phyloP scores from a whole-genome alignment of 2,329 filamentous ascomycete species.

The Arthrobotrys musiformis region DNA sequence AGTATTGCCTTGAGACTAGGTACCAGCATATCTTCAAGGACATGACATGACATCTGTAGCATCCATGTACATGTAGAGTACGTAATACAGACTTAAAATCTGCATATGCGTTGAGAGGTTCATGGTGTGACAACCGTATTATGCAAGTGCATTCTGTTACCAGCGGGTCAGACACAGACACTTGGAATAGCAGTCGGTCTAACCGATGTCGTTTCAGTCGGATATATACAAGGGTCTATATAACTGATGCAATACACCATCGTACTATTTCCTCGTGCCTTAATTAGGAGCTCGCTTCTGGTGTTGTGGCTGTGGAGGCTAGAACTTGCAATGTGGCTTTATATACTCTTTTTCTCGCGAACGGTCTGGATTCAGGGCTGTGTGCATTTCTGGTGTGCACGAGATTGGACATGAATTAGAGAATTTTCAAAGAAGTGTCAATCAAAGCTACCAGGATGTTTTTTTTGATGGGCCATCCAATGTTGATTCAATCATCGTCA shows the following conservation, averaged over 20 bases:
- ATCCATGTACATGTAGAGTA: too few relatives aligned
- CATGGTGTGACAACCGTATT: not conserved
- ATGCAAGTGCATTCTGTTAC: not conserved
- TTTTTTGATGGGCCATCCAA: not conserved
- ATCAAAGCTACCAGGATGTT: not conserved
- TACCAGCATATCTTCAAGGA: not conserved
- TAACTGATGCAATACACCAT: slow-evolving; percentile 1
- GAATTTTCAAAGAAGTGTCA: not conserved
- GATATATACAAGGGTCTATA: slow-evolving; percentile 10
- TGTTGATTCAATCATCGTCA: slow-evolving; percentile 18
- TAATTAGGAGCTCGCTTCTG: slow-evolving; percentile 17
- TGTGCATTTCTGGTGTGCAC: slow-evolving; percentile 1
- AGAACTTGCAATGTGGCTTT: slow-evolving; percentile 36
- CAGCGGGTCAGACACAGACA: not conserved
- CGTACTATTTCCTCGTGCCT: not conserved
- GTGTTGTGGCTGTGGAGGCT: slow-evolving; percentile 50
- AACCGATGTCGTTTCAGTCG: slow-evolving; percentile 15
- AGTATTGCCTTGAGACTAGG: too few relatives aligned
- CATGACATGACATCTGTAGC: not conserved
- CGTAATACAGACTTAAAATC: too few relatives aligned
- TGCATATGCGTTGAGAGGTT: not conserved
- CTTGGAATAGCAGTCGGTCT: not conserved
- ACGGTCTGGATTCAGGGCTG: slow-evolving; percentile 47
- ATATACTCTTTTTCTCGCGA: not conserved
- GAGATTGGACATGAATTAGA: not conserved